A percentile compares a stretch with the other conserved stretches of the same genome.
These are phyloP conservation scores for Phytopythium helicoides DNA, from an alignment of 352 stramenopile species.

Conservation along the genomic window DNA sequence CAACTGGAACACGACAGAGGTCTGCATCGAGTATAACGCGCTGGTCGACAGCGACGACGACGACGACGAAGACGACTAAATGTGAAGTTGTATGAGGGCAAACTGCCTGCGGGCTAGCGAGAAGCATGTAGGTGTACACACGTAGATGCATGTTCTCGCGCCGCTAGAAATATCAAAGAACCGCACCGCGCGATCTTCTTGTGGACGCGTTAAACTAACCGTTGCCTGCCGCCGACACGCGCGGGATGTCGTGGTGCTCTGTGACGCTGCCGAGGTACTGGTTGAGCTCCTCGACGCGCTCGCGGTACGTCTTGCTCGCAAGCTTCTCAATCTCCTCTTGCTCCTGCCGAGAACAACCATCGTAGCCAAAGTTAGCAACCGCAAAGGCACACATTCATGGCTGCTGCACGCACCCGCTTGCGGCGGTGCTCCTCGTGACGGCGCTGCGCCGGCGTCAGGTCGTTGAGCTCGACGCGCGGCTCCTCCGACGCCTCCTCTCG, in stretches of 20 bases:
- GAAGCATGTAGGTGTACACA: too few relatives aligned
- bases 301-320: slow-evolving; percentile 86
- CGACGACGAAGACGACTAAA: slow-evolving; percentile 15
- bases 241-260: slow-evolving; percentile 98
- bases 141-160: too few relatives aligned
- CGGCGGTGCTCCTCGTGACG: slow-evolving; percentile 75
- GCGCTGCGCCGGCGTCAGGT: slow-evolving; percentile 74
- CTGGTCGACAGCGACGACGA: slow-evolving; percentile 23
- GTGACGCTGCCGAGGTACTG: slow-evolving; percentile 94
- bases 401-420: slow-evolving; percentile 69
- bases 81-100: too few relatives aligned
- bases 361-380: slow-evolving; percentile 3
- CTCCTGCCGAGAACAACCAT: slow-evolving; percentile 40
- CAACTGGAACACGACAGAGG: slow-evolving; percentile 58
- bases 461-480: slow-evolving; percentile 29
- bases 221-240: slow-evolving; percentile 90
- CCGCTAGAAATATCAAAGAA: too few relatives aligned
- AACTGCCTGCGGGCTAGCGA: too few relatives aligned
- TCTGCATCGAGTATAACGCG: slow-evolving; percentile 52
- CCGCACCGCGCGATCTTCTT: too few relatives aligned
- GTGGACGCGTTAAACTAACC: slow-evolving; percentile 36
- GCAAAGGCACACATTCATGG: too few relatives aligned
- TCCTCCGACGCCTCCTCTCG: slow-evolving; percentile 14
- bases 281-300: slow-evolving; percentile 97
- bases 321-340: slow-evolving; percentile 85